Base-by-base conservation (phyloP, 352 stramenopile genomes). In the Phytophthora pisi region DNA sequence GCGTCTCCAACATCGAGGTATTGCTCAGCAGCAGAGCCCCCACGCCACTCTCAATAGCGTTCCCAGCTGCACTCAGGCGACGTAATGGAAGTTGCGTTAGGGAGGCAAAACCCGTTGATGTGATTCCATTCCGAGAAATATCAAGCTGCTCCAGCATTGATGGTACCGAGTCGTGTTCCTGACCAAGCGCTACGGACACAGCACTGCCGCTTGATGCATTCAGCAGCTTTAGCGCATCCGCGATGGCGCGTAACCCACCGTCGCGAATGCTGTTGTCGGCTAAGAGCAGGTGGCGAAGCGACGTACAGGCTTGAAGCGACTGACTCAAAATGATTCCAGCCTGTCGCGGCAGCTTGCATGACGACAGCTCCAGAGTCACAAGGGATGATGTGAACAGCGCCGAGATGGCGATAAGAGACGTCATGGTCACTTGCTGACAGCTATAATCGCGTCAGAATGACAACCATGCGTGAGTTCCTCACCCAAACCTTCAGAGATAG, bases 271-370 rank as follows among this genome's bases (percentile, higher is more conserved):
- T 81, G 60, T 90, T 90, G 20, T 81, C 65, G 0, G 75, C 66
- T 34, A 88, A 59, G 2, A 80, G 15, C n/a, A 90, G 56, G 6
- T 69, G 52, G 10, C 71, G 69, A 16, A 90, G 43, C 0, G 57
- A 57, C 0, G 18, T 70, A 20, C 74, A 84, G 0, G 49, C 45
- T 51, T 79, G 77, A 34, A 90, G 67, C 5, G 81, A 84, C 43
- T 90, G 81, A 10, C 81, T 75, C n/a, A 90, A 59, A 49, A 90
- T 72, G 31, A 90, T 88, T 4, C 81, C 81, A 45, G 77, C 81
- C 51, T 90, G 81, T 3, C 81, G 77, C 3, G 79, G 73, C 0
- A 90, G 67, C 4, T 77, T 75, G 55, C 81, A 90, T 0, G 59
- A 81, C 9, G 79, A 84, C 13, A 90, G 51, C 52, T 90, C 81